phyloP scores from a whole-genome alignment of 352 stramenopile species.

The Phytophthora chlamydospora region DNA sequence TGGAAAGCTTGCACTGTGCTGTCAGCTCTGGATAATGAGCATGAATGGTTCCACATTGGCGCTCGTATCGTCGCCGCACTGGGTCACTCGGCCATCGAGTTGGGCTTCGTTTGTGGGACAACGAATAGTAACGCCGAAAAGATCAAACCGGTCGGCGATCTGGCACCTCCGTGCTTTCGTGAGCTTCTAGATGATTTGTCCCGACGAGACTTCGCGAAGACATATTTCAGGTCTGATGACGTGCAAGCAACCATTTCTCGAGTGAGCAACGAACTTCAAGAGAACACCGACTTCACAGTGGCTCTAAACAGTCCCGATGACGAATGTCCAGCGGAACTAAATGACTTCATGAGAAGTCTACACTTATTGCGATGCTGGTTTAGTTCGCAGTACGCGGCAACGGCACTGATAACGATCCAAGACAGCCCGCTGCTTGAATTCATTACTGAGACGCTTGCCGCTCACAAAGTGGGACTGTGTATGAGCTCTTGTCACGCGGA shows the following conservation, averaged over 20 bases:
- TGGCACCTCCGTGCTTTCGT: background rate
- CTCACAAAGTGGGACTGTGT: constrained; percentile 28
- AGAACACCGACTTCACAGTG: constrained; percentile 32
- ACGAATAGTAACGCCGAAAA: background rate
- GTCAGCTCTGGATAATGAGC: background rate
- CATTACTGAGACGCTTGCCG: constrained; percentile 27
- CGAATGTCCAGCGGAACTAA: constrained; percentile 34
- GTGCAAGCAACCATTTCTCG: constrained; percentile 22
- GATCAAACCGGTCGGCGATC: too few relatives aligned
- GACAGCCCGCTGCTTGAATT: constrained; percentile 29
- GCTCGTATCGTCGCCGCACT: constrained; percentile 2
- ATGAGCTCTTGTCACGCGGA: constrained; percentile 36
- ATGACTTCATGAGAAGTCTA: constrained; percentile 12
- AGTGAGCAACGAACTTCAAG: constrained; percentile 18
- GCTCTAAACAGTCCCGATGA: constrained; percentile 48
- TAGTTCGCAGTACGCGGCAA: constrained; percentile 34
- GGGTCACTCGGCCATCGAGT: constrained; percentile 11
- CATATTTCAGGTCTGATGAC: constrained; percentile 26
- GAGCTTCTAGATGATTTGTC: constrained; percentile 20
- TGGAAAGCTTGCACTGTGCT: constrained; percentile 2
- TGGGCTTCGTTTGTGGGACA: constrained; percentile 1
- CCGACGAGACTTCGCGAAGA: constrained; percentile 1
- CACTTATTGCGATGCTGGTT: constrained; percentile 44
- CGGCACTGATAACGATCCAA: constrained; percentile 14
- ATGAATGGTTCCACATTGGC: background rate